Evolutionary conservation across 108 stramenopile species (phyloP).

Genomic region (Cyclotella sp.): DNA sequence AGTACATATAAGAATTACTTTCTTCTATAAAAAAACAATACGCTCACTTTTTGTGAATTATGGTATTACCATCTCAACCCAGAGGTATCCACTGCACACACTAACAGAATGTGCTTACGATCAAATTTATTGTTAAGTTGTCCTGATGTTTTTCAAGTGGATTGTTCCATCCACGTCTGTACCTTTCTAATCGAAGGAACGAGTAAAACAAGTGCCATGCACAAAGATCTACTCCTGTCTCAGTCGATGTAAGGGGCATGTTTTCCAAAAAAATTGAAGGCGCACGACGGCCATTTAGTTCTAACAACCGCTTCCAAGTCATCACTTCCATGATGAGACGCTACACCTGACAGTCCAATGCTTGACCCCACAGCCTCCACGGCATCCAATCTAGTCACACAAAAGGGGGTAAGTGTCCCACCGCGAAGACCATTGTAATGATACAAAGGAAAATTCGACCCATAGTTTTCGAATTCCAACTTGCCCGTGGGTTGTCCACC

Average conservation of each 20-base stretch:
- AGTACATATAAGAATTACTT: no score
- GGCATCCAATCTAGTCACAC: slow-evolving; percentile 63
- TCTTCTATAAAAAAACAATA: no score
- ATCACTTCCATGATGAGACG: slow-evolving; percentile 19
- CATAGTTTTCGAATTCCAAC: slow-evolving; percentile 50
- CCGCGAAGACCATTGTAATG: slow-evolving; percentile 87
- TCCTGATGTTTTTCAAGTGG: no score
- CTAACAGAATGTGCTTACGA: no score
- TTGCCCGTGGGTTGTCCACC: not conserved
- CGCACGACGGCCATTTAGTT: slow-evolving; percentile 76
- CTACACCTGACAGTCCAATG: slow-evolving; percentile 51
- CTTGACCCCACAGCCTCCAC: slow-evolving; percentile 84
- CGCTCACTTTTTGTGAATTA: no score
- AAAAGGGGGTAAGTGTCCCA: slow-evolving; percentile 68
- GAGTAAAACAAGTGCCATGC: not conserved
- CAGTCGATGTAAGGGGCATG: slow-evolving; percentile 65
- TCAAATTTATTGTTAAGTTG: no score
- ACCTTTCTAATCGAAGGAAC: no score
- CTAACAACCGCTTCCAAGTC: slow-evolving; percentile 72
- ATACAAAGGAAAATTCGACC: slow-evolving; percentile 56
- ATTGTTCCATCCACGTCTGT: no score
- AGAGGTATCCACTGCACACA: no score
- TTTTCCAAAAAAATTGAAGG: slow-evolving; percentile 68
- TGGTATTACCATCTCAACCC: no score
- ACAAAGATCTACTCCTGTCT: not conserved